Conservation (phyloP, 2,329 filamentous ascomycete species). For the Diaporthe aspalathi region DNA sequence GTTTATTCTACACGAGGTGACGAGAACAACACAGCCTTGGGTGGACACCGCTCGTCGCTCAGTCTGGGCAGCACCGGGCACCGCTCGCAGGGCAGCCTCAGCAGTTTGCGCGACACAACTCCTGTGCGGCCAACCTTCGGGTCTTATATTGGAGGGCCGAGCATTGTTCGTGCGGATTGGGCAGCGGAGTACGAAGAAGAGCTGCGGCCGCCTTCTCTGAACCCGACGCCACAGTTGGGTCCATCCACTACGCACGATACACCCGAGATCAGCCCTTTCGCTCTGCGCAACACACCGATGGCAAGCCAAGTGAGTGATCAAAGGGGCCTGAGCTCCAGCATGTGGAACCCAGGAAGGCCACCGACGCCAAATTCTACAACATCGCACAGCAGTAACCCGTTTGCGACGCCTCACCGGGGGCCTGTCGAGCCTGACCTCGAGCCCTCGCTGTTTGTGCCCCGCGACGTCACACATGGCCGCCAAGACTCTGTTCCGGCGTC, state of each 20-base stretch:
- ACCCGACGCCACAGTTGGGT: slow-evolving; percentile 39
- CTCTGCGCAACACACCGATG: slow-evolving; percentile 35
- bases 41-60: slow-evolving; percentile 27
- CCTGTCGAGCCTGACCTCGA: slow-evolving; percentile 38
- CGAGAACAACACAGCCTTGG: slow-evolving; percentile 20
- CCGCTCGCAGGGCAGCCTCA: slow-evolving; percentile 29
- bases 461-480: slow-evolving; percentile 48
- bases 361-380: slow-evolving; percentile 39
- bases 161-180: slow-evolving; percentile 36
- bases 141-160: slow-evolving; percentile 34
- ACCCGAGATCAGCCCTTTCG: slow-evolving; percentile 41
- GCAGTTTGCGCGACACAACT: slow-evolving; percentile 33
- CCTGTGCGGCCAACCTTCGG: slow-evolving; percentile 31
- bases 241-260: slow-evolving; percentile 35
- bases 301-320: not conserved
- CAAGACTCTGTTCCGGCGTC: slow-evolving; percentile 50
- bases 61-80: slow-evolving; percentile 9
- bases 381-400: slow-evolving; percentile 14
- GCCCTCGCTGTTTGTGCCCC: slow-evolving; percentile 42
- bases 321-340: slow-evolving; percentile 46
- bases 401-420: slow-evolving; percentile 41
- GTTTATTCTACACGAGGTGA: slow-evolving; percentile 26
- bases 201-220: slow-evolving; percentile 20
- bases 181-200: slow-evolving; percentile 36
- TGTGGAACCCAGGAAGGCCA: slow-evolving; percentile 44